These are phyloP conservation scores for Trichoderma brevicompactum DNA, from an alignment of 2,329 filamentous ascomycete species.

Conservation along the genomic window DNA sequence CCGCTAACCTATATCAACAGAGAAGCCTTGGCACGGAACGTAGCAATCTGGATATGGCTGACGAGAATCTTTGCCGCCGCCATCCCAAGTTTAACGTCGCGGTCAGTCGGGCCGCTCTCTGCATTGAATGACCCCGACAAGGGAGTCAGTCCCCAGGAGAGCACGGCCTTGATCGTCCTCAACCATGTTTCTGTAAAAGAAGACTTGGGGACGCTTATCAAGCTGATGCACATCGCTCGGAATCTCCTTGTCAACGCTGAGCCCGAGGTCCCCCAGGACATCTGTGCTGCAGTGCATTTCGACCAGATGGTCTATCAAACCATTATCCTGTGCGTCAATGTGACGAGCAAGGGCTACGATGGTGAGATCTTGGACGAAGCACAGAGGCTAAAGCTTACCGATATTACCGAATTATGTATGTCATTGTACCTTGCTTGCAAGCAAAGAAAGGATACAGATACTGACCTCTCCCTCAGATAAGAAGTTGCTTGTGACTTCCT, in stretches of 20 bases:
- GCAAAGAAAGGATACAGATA: not conserved
- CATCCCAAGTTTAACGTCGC: slow-evolving; percentile 62
- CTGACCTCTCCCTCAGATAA: slow-evolving; percentile 54
- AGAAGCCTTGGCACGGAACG: slow-evolving; percentile 64
- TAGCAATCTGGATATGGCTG: slow-evolving; percentile 68
- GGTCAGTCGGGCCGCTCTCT: slow-evolving; percentile 61
- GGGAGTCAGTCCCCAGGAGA: slow-evolving; percentile 64
- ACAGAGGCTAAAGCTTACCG: slow-evolving; percentile 61
- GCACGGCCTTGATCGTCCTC: slow-evolving; percentile 64
- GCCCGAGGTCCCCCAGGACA: slow-evolving; percentile 67
- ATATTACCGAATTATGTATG: slow-evolving; percentile 68
- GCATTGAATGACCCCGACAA: slow-evolving; percentile 59
- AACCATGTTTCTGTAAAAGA: slow-evolving; percentile 65
- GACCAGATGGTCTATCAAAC: slow-evolving; percentile 69
- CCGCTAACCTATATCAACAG: slow-evolving; percentile 40
- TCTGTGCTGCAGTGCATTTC: slow-evolving; percentile 66
- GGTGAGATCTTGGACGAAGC: slow-evolving; percentile 64
- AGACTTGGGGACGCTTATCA: slow-evolving; percentile 66
- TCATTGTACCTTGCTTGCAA: slow-evolving; percentile 12
- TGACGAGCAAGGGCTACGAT: slow-evolving; percentile 69
- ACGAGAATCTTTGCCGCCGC: slow-evolving; percentile 65
- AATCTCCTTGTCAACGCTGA: slow-evolving; percentile 68
- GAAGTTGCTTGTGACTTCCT: slow-evolving; percentile 66
- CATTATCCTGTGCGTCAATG: slow-evolving; percentile 67
- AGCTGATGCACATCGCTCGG: slow-evolving; percentile 68